Base-by-base conservation (phyloP, 148 eudicot species). In the Vaccinium myrtillus region DNA sequence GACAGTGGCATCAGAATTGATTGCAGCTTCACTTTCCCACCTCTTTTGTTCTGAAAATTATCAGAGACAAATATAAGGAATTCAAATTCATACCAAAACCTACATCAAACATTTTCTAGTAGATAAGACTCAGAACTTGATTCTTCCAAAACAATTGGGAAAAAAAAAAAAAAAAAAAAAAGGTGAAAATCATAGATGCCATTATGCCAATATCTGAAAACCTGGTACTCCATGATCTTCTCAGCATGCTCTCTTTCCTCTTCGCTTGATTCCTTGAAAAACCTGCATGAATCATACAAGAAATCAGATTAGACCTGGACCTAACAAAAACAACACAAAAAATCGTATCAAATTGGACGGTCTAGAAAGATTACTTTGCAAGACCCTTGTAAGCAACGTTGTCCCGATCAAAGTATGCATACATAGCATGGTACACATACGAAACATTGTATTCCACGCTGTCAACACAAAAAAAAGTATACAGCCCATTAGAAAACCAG, bases 381-480 rank as follows among this genome's bases (percentile, higher is more conserved):
- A 96, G 89, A 15, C 99, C 99, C 90, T 92, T 95, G 86, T 92
- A 93, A 21, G 99, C 99, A 53, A 96, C 93, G 65, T 96, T 94
- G 90, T 96, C 99, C 43, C 99, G 91, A 86, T 96, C 98, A 61
- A 96, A 96, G 91, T 94, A 96, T 43, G 99, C 99, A 87, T 27
- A 96, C 95, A 96, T 84, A 32, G 98, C 97, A 78, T 96, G 99
- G 84, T 96, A 96, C 74, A 92, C 98, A 63, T 96, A 96, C 0
- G 99, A 96, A 71, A 94, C 97, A 73, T 92, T 94, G 92, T 95
- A 96, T 83, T 96, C 99, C 87, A 96, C 99, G 85, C 99, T 96
- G 96, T 70, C 84, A 85, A 39, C 65, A 83, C 75, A 69, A 87
- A 53, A 7, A 7, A 77, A 50, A 81, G 39, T 15, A 58, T 6